Evolutionary conservation across 352 stramenopile genomes (phyloP), one percentile per base, ranked within the genome.

Genomic region (Phytophthora multivora): DNA sequence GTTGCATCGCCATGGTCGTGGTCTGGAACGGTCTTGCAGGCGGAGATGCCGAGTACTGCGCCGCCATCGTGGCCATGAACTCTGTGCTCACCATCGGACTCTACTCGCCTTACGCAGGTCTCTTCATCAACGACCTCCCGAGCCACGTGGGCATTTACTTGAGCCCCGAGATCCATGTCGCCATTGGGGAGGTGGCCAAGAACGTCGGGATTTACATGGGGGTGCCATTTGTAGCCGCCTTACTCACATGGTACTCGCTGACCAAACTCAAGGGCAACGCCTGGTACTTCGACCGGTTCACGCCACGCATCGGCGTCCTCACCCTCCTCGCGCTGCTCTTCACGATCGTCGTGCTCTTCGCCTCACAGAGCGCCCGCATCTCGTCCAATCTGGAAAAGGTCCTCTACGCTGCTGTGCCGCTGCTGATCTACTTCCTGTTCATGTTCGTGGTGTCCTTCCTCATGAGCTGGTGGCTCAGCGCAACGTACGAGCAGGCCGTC

Each of bases 1-100:
- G 79, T 18, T 91, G 81, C 61, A 91, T 86, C 38, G 81, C 81
- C 49, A 91, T 91, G 81, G 81, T 91, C 42, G 79, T 91, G 43
- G 79, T 91, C 41, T 91, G 82, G 82, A 88, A 86, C 60, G 66
- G 50, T 23, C 64, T 91, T 16, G 79, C 79, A 12, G 69, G 59
- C 4, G 82, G 82, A 33, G 76, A 91, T 47, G 71, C 69, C 16
- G 79, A 83, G 59, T 89, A 88, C 62, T 89, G 79, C 30, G 70
- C 82, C 11, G 71, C 79, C 10, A 87, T 89, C 58, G 78, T 91
- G 18, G 77, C 80, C 21, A 67, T 91, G 58, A 91, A 91, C 63
- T 79, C 84, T 25, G 49, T 91, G 15, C 35, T 89, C 50, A 79
- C 84, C 33, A 83, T 91, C 40, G 70, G 54, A 0, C 63, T 88